Evolutionary conservation across 2,329 filamentous ascomycete species (phyloP), one percentile per base, ranked within the genome.

Genomic region (Aspergillus felis): DNA sequence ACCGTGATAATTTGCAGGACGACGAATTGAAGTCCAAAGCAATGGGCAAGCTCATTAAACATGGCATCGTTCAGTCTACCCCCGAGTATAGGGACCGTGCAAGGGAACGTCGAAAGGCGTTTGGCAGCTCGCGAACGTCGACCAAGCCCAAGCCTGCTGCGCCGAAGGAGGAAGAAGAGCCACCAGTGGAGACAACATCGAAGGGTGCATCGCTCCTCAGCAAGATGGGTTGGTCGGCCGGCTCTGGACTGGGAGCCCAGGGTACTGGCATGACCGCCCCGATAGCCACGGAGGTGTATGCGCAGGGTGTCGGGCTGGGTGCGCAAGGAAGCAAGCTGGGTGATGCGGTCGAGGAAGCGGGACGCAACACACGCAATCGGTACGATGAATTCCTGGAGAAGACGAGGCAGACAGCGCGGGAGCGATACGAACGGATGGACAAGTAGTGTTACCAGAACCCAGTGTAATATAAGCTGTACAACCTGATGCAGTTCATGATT

Each of bases 1-100:
- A 88, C 64, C 79, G 79, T 10, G 74, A 77, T 28, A 85, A 85
- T 54, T 67, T 85, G 41, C 75, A 81, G 57, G 79, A 84, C 54
- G 77, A 80, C 14, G 75, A 77, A 8, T 71, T 80, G 22, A 75
- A 78, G 28, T 66, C 64, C 2, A 74, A 71, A 60, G 78, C 74
- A 7, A 66, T 70, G 54, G 70, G 67, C 3, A 80, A 79, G 51
- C 67, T 80, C 7, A 67, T 71, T 51, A 79, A 79, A 58, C 74
- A 78, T 54, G 71, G 74, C 27, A 68, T 75, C 29, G 56, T 71
- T 41, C 68, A 67, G n/a, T 70, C 68, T 2, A 62, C 66, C 0
- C 61, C 70, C 5, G 77, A 79, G 61, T 80, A 80, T 62, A 74
- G 78, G 12, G 78, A 80, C 56, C 77, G 78, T 41, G 78, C 78